These are phyloP conservation scores for Cicer judaicum DNA, from an alignment of 306 rosid genomes.

Conservation along the genomic window DNA sequence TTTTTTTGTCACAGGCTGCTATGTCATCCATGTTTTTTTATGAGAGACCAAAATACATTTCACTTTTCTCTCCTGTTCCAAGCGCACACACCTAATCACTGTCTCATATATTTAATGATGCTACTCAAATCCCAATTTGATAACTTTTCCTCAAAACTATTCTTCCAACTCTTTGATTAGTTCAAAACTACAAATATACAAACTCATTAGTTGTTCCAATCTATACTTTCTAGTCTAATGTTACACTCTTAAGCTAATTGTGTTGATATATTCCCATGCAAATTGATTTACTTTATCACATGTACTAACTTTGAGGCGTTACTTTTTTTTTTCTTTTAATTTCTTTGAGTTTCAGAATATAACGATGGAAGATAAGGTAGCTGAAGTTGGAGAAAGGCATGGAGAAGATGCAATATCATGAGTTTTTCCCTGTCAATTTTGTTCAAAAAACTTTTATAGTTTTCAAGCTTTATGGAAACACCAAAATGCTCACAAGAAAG, in stretches of 20 bases:
- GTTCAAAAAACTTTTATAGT: slow-evolving; percentile 79
- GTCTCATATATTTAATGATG: too few species aligned
- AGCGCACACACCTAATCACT: too few species aligned
- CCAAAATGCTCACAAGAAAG: slow-evolving; percentile 61
- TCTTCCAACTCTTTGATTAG: too few species aligned
- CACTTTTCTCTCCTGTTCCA: too few species aligned
- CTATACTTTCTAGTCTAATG: slow-evolving; percentile 6
- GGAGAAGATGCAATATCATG: slow-evolving; percentile 51
- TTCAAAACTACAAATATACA: not conserved
- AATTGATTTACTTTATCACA: not conserved
- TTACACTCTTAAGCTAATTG: slow-evolving; percentile 19
- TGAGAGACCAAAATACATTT: too few species aligned
- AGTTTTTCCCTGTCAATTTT: slow-evolving; percentile 73
- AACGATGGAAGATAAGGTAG: slow-evolving; percentile 55
- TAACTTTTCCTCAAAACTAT: too few species aligned
- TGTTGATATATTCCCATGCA: slow-evolving; percentile 39
- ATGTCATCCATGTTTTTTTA: too few species aligned
- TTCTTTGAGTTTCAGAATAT: slow-evolving; percentile 34
- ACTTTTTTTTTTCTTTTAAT: not conserved
- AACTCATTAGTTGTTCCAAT: not conserved
- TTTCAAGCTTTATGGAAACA: not conserved
- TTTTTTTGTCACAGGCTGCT: too few species aligned
- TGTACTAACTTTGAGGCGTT: not conserved
- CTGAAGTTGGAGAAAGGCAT: slow-evolving; percentile 14
- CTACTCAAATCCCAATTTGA: too few species aligned